Percentiles rank a stretch among this genome's conserved stretches.
phyloP scores from a whole-genome alignment of 768 basidiomycete genomes.

The Leccinum disarticulatum region DNA sequence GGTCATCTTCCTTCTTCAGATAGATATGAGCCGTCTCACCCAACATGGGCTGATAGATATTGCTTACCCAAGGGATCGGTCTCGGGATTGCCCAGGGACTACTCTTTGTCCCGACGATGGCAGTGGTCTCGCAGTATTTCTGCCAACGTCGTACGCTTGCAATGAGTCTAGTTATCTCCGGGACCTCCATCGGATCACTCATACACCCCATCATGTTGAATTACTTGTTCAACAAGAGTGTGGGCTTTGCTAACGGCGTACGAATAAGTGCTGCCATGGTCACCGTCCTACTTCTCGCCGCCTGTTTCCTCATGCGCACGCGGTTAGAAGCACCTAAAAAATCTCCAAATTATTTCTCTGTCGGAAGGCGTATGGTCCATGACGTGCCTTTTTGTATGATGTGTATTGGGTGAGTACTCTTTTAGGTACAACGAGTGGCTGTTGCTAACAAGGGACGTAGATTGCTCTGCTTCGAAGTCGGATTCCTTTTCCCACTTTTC shows the following conservation, averaged over 20 bases:
- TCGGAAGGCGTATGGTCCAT: neutral
- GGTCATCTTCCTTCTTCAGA: constrained; percentile 1
- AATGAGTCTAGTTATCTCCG: constrained; percentile 42
- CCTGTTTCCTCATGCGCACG: neutral
- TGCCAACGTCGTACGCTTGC: constrained; percentile 36
- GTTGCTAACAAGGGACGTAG: constrained; percentile 3
- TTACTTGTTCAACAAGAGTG: constrained; percentile 10
- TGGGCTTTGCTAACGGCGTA: constrained; percentile 2
- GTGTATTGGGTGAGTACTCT: neutral
- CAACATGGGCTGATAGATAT: constrained; percentile 34
- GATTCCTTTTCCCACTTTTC: constrained; percentile 44
- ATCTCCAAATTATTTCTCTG: neutral
- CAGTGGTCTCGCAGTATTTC: constrained; percentile 33
- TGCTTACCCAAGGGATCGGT: constrained; percentile 48
- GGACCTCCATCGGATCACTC: constrained; percentile 30
- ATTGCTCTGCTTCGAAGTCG: constrained; percentile 32
- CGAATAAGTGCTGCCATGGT: constrained; percentile 24
- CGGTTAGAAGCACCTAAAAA: neutral
- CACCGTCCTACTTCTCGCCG: constrained; percentile 35
- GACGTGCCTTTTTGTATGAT: neutral
- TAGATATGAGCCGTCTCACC: neutral
- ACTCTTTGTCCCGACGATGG: constrained; percentile 44
- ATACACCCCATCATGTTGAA: constrained; percentile 28
- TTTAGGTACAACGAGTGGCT: neutral
- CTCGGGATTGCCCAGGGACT: constrained; percentile 47